phyloP scores from a whole-genome alignment of 2,329 filamentous ascomycete genomes.

The Lachnellula hyalina region DNA sequence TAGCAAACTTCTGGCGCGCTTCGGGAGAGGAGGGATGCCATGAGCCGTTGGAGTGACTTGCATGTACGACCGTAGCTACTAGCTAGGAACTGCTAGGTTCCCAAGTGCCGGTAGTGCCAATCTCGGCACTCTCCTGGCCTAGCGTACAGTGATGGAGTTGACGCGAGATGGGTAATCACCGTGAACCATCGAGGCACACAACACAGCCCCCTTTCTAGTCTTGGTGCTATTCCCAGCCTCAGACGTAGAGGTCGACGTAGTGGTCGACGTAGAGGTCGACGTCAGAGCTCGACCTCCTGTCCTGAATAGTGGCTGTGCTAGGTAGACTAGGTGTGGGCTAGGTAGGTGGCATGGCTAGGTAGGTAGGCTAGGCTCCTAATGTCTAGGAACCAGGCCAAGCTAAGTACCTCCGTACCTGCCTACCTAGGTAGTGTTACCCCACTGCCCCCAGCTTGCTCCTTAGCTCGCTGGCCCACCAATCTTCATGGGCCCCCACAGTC shows the following conservation, averaged over 20 bases:
- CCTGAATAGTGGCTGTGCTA: too few species aligned
- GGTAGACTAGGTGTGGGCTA: neutral
- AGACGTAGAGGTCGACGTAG: too few species aligned
- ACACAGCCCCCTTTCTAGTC: neutral
- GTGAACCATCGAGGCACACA: neutral
- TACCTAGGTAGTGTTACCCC: neutral
- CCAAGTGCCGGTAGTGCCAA: conserved; percentile 2
- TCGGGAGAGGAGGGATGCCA: neutral
- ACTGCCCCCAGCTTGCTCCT: neutral
- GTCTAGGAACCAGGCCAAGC: neutral
- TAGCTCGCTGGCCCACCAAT: neutral
- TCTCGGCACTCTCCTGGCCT: neutral
- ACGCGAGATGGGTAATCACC: neutral
- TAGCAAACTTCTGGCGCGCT: neutral
- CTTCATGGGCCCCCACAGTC: neutral
- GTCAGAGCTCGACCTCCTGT: too few species aligned
- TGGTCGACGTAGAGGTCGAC: too few species aligned
- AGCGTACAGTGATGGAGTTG: neutral
- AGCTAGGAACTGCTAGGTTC: neutral
- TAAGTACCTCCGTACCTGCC: too few species aligned
- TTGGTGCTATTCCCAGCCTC: neutral
- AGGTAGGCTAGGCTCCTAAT: neutral
- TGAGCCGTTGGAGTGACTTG: neutral
- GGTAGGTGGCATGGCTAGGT: neutral
- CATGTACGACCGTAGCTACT: neutral